Evolutionary conservation across 2,329 filamentous ascomycete species (phyloP), one percentile per base, ranked within the genome.

Genomic region (Pyrenophora graminea): DNA sequence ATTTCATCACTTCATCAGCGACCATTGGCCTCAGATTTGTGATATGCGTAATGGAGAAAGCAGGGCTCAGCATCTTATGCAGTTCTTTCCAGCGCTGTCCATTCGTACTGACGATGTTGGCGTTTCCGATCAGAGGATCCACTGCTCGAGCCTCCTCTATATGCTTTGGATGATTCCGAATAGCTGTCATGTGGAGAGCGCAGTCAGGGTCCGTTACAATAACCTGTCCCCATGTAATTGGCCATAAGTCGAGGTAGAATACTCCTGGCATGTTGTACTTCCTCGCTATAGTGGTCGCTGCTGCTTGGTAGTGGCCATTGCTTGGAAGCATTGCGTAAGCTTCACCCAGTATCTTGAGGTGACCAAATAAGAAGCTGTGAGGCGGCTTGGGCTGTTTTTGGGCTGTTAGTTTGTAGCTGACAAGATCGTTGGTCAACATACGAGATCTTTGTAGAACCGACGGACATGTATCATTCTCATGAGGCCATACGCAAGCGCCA

Each of bases 241-340:
- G 78, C 76, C 77, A 80, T 2, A 75, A 48, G 52, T 80, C 77
- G 4, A 79, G 44, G 52, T 79, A 79, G 59, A 75, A 79, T 21
- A 73, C 54, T 6, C 66, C 59, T 1, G 66, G 66, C 12, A 72
- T 50, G n/a, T 71, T 58, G 51, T 72, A 71, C 38, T 71, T 63
- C 31, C 71, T 65, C 30, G 66, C 64, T 31, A 79, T 61, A 10
- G 69, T 66, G 1, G 69, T 66, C 17, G 70, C 52, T 32, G 64
- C 61, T 17, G 59, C 60, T 38, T 78, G 75, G 6, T 71, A 68
- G 36, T 77, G 74, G 3, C 57, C 51, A 31, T 69, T 62, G 12
- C 50, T 60, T 1, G 76, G 76, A 27, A 75, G 63, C 6, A 62
- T 55, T 3, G 53, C 48, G 13, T 72, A 49, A 2, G 67, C 66